phyloP scores from a whole-genome alignment of 164 flowering plant species.

The Liquidambar formosana region DNA sequence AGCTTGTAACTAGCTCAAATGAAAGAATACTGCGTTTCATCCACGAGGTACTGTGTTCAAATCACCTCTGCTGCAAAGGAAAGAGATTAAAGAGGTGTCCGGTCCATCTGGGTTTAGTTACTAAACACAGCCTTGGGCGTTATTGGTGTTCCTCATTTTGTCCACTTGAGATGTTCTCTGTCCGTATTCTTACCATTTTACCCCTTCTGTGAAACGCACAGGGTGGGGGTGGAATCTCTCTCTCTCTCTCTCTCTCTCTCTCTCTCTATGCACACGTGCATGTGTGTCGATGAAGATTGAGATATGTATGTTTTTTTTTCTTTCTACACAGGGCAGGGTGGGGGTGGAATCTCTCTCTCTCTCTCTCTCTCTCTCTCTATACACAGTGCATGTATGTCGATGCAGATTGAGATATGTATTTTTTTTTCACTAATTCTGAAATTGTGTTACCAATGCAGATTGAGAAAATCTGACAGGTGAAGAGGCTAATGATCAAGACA shows the following conservation, averaged over 20 bases:
- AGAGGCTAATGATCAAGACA: not conserved
- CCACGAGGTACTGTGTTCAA: no score
- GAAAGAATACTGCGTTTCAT: not conserved
- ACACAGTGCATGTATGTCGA: no score
- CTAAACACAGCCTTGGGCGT: not conserved
- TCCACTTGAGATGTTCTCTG: not conserved
- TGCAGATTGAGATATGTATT: not conserved
- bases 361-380: no score
- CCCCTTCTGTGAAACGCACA: not conserved
- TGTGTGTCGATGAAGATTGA: no score
- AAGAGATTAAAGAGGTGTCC: not conserved
- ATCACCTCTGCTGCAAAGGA: no score
- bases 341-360: no score
- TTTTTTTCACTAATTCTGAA: not conserved
- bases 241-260: no score
- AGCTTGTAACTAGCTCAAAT: not conserved
- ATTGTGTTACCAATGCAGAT: conserved; percentile 9
- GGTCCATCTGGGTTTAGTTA: not conserved
- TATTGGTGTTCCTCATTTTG: not conserved
- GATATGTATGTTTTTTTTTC: not conserved
- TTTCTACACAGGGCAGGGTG: no score
- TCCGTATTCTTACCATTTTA: not conserved
- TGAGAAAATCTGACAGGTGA: conserved; percentile 9
- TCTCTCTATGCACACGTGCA: no score
- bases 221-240: no score